These are phyloP conservation scores for Verticillium nonalfalfae DNA, from an alignment of 2,329 filamentous ascomycete genomes.

Conservation along the genomic window DNA sequence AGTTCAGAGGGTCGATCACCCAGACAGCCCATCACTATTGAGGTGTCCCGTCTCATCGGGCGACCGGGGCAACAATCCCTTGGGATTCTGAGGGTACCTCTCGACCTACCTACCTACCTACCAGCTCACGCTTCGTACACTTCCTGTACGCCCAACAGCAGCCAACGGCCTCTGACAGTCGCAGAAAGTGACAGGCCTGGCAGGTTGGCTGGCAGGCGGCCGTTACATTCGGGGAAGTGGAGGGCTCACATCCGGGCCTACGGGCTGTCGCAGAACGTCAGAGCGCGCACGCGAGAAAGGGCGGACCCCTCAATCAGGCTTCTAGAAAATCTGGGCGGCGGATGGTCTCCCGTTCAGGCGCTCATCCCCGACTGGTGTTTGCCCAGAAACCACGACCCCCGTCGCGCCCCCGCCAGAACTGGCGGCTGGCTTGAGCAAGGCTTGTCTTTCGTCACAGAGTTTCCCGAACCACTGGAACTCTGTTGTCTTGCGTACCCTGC, in stretches of 20 bases:
- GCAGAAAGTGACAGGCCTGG: not conserved
- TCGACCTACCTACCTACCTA: too few relatives aligned
- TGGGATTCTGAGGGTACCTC: not conserved
- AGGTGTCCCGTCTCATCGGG: not conserved
- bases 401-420: too few relatives aligned
- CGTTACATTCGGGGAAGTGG: not conserved
- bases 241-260: not conserved
- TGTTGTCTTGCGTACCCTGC: not conserved
- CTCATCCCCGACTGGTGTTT: too few relatives aligned
- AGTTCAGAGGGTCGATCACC: not conserved
- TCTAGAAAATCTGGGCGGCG: not conserved
- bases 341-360: not conserved
- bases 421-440: not conserved
- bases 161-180: too few relatives aligned
- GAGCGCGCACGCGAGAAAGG: not conserved
- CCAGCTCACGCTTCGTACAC: too few relatives aligned
- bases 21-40: not conserved
- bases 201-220: not conserved
- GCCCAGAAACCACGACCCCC: too few relatives aligned
- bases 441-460: not conserved
- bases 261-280: not conserved
- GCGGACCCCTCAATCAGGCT: not conserved
- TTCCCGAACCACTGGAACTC: not conserved
- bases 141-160: too few relatives aligned
- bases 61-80: not conserved